Evolutionary conservation across 176 grass and related monocot genomes (phyloP).

Genomic region (Oryza meyeriana): DNA sequence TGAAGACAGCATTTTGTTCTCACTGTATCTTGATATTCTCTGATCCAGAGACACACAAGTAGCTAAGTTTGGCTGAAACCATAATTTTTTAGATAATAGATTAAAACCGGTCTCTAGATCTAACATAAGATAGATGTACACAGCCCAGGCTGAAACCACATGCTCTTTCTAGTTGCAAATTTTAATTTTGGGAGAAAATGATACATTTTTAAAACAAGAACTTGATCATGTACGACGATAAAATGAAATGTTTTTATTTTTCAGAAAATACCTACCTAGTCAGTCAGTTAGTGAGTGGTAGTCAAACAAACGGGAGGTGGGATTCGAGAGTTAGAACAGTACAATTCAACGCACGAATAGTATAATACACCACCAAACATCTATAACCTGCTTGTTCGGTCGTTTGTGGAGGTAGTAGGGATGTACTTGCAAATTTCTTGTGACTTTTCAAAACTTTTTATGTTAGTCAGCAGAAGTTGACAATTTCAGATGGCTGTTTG

Average conservation of each 20-base stretch:
- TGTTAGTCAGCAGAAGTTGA: not conserved
- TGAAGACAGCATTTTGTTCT: constrained; percentile 27
- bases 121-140: too few relatives aligned
- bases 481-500: not conserved
- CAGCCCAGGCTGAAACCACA: not conserved
- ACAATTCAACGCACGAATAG: not conserved
- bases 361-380: not conserved
- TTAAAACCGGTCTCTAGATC: too few relatives aligned
- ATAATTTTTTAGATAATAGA: too few relatives aligned
- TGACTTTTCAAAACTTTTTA: not conserved
- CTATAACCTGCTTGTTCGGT: not conserved
- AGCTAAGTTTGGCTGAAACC: not conserved
- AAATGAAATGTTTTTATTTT: not conserved
- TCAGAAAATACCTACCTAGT: not conserved
- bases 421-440: not conserved
- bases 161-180: not conserved
- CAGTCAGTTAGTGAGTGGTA: not conserved
- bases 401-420: not conserved
- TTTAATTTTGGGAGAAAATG: not conserved
- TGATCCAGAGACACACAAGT: not conserved
- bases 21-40: constrained; percentile 2
- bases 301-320: not conserved
- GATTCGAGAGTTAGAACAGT: not conserved
- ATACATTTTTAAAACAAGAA: not conserved
- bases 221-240: not conserved